These are phyloP conservation scores for Trichomonas gallinae DNA, from an alignment of 208 protist genomes.

Conservation along the genomic window DNA sequence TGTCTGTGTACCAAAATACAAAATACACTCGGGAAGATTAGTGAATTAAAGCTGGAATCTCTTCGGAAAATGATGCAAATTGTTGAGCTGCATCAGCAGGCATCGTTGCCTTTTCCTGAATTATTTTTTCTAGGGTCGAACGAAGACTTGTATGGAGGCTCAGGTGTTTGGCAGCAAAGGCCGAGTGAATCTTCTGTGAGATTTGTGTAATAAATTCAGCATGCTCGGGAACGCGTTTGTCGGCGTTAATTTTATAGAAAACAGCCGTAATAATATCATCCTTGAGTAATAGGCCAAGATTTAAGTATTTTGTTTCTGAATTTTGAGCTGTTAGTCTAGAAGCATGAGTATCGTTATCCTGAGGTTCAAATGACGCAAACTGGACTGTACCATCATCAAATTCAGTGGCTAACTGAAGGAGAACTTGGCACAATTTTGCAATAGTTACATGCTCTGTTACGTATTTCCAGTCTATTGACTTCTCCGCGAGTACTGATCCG, in stretches of 20 bases:
- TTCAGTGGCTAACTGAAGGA: background rate
- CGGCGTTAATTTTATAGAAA: background rate
- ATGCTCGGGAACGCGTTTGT: background rate
- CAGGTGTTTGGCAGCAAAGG: background rate
- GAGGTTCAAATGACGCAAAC: background rate
- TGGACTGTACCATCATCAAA: background rate
- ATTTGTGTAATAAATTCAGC: background rate
- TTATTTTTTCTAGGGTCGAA: background rate
- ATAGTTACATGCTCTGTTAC: background rate
- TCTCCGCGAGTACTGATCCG: background rate
- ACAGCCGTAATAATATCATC: background rate
- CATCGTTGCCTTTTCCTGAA: background rate
- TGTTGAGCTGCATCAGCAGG: background rate
- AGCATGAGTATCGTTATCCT: background rate
- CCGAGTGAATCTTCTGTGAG: background rate
- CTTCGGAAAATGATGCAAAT: background rate
- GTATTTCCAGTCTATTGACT: background rate
- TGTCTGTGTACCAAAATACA: no score
- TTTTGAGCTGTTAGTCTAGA: background rate
- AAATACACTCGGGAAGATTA: background rate
- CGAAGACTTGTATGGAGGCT: background rate
- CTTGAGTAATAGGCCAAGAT: background rate
- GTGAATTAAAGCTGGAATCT: background rate
- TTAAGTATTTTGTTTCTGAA: background rate
- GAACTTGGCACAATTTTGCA: background rate